These are phyloP conservation scores for Phytophthora brassicae DNA, from an alignment of 352 stramenopile genomes.

Conservation along the genomic window DNA sequence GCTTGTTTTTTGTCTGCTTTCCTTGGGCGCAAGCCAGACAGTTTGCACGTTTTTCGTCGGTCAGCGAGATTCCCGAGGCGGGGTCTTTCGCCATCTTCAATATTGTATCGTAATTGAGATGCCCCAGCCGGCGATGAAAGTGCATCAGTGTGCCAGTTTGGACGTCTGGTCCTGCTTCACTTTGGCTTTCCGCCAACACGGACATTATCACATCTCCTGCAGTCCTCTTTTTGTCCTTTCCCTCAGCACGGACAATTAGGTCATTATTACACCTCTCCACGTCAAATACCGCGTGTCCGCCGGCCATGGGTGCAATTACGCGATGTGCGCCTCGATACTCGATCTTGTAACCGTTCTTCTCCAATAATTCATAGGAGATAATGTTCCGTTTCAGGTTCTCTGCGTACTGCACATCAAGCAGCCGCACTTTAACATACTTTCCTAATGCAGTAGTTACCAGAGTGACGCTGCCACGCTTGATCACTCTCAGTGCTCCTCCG, in stretches of 20 bases:
- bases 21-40: constrained; percentile 19
- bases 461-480: constrained; percentile 6
- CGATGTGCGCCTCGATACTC: neutral
- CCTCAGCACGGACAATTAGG: neutral
- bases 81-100: constrained; percentile 7
- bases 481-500: neutral
- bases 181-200: constrained; percentile 10
- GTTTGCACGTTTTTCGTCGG: neutral
- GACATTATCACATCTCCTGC: constrained; percentile 8
- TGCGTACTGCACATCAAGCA: constrained; percentile 11
- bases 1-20: constrained; percentile 19
- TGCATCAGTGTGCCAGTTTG: constrained; percentile 10
- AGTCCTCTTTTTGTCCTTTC: neutral
- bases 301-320: neutral
- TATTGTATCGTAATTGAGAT: constrained; percentile 17
- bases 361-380: constrained; percentile 22
- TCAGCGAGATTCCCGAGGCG: neutral
- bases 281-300: neutral
- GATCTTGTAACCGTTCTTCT: constrained; percentile 12
- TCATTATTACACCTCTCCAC: constrained; percentile 11
- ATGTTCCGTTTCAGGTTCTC: constrained; percentile 21
- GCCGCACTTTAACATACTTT: constrained; percentile 1
- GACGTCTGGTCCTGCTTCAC: neutral
- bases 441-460: neutral
- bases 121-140: constrained; percentile 8